These are phyloP conservation scores for Cryptococcus amylolentus DNA, from an alignment of 1,284 basidiomycete genomes.

Conservation along the genomic window DNA sequence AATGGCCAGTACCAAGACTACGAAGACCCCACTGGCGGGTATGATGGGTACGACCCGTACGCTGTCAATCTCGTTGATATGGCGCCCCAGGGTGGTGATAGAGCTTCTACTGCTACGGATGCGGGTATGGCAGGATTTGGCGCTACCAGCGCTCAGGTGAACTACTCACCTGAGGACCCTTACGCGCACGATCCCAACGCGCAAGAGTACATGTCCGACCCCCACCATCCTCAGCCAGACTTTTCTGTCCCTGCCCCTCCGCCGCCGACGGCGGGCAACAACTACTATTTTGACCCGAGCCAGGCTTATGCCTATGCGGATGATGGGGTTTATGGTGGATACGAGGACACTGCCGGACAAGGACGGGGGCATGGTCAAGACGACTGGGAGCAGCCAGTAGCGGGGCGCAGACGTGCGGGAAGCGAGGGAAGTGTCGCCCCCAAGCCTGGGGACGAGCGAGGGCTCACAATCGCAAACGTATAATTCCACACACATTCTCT, in stretches of 20 bases:
- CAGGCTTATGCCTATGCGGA: conserved; percentile 33
- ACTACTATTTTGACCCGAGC: conserved; percentile 46
- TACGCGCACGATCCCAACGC: background rate
- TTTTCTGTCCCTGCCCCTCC: conserved; percentile 5
- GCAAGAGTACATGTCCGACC: conserved; percentile 3
- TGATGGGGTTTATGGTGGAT: conserved; percentile 27
- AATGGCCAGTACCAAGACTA: conserved; percentile 38
- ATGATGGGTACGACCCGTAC: conserved; percentile 43
- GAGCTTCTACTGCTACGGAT: conserved; percentile 32
- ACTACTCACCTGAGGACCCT: conserved; percentile 10
- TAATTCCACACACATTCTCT: conserved; percentile 2
- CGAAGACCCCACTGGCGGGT: conserved; percentile 47
- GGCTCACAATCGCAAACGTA: conserved; percentile 10
- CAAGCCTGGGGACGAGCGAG: conserved; percentile 5
- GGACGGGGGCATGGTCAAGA: conserved; percentile 4
- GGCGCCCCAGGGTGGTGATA: conserved; percentile 13
- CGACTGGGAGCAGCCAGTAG: background rate
- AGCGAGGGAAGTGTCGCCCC: conserved; percentile 12
- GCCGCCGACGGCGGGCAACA: background rate
- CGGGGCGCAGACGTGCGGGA: conserved; percentile 3
- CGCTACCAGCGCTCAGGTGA: conserved; percentile 21
- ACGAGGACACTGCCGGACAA: conserved; percentile 6
- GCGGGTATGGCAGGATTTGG: conserved; percentile 39
- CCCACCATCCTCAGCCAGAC: conserved; percentile 9
- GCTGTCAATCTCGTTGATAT: conserved; percentile 31